These are phyloP conservation scores for Geoglossum glabrum DNA, from an alignment of 495 filamentous ascomycete species.

Conservation along the genomic window DNA sequence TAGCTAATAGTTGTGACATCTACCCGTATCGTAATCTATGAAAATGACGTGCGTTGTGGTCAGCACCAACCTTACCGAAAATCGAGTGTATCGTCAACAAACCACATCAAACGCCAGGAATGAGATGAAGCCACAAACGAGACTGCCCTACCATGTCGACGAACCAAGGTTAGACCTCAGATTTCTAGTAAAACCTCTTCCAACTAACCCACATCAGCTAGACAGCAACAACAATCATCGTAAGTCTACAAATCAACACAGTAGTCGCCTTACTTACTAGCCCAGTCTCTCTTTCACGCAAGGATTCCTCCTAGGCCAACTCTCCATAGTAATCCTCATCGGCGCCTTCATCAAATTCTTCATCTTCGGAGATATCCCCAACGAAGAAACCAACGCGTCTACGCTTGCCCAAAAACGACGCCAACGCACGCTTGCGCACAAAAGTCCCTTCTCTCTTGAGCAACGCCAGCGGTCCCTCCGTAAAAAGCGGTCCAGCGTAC, in stretches of 20 bases:
- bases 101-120: background rate
- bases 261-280: background rate
- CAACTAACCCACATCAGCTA: background rate
- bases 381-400: slow-evolving; percentile 49
- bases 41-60: background rate
- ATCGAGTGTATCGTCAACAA: background rate
- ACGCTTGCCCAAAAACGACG: slow-evolving; percentile 48
- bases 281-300: slow-evolving; percentile 71
- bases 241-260: background rate
- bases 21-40: background rate
- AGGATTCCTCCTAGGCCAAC: slow-evolving; percentile 80
- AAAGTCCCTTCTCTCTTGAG: slow-evolving; percentile 36
- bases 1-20: background rate
- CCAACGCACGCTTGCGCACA: slow-evolving; percentile 40
- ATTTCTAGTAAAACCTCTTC: background rate
- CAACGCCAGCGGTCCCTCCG: slow-evolving; percentile 25
- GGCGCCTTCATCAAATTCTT: slow-evolving; percentile 98
- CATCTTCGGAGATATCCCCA: slow-evolving; percentile 89
- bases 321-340: slow-evolving; percentile 74
- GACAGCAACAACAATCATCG: slow-evolving; percentile 3
- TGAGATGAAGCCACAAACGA: background rate
- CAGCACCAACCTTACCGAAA: background rate
- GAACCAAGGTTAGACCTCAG: background rate
- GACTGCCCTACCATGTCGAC: background rate
- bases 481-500: slow-evolving; percentile 55